A percentile compares a stretch with the other conserved stretches of the same genome.
Conservation (phyloP, 1,284 basidiomycete genomes). For the Inonotus hispidus region DNA sequence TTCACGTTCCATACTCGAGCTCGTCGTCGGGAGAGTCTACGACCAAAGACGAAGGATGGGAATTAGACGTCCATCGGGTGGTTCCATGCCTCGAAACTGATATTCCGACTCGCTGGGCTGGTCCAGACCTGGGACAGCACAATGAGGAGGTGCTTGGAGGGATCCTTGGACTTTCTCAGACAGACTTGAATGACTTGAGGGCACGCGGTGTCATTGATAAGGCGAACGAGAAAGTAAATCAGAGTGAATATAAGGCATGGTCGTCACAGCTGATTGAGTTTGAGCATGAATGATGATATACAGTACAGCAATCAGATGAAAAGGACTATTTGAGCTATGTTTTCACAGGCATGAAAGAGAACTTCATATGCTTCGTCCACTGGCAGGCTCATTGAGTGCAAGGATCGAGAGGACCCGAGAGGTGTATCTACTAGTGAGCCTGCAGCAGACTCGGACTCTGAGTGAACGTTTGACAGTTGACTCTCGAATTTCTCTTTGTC, state of each 20-base stretch:
- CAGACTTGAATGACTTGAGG: constrained; percentile 40
- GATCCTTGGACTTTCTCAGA: constrained; percentile 42
- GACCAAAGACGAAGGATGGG: constrained; percentile 39
- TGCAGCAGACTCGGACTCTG: no score
- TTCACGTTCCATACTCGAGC: constrained; percentile 46
- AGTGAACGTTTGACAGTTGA: no score
- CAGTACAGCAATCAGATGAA: no score
- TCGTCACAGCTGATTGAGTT: no score
- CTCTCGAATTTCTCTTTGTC: no score
- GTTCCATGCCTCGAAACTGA: constrained; percentile 56
- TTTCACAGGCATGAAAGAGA: no score
- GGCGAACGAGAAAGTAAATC: constrained; percentile 24
- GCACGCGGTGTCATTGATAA: constrained; percentile 44
- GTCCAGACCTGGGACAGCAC: constrained; percentile 59
- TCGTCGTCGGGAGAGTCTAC: constrained; percentile 27
- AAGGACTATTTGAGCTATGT: no score
- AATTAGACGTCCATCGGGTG: constrained; percentile 58
- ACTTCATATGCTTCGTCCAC: no score
- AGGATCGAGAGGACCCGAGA: no score
- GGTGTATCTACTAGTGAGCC: no score
- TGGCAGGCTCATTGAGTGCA: no score
- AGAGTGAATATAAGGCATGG: not conserved
- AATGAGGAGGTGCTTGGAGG: constrained; percentile 51
- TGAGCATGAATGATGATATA: no score
- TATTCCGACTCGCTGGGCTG: constrained; percentile 56